phyloP scores from a whole-genome alignment of 2,329 filamentous ascomycete genomes.

The Apiospora pterosperma region DNA sequence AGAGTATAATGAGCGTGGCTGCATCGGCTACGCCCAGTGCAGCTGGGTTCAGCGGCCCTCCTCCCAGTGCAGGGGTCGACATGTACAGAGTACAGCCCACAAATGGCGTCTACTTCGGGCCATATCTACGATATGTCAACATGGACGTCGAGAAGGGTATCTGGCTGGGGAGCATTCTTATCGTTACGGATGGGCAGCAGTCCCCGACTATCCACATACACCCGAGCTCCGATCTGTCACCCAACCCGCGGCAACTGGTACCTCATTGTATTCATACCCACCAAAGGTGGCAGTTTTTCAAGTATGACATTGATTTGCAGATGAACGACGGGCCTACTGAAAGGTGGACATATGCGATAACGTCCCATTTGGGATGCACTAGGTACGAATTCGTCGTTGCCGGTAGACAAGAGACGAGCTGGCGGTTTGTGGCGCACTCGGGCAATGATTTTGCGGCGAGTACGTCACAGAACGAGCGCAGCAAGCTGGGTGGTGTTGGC shows the following conservation, averaged over 20 bases:
- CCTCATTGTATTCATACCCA: constrained; percentile 82
- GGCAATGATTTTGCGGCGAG: constrained; percentile 93
- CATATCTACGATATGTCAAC: constrained; percentile 92
- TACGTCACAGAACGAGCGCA: constrained; percentile 81
- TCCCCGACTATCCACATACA: constrained; percentile 96
- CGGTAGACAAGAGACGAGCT: constrained; percentile 82
- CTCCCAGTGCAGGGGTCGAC: constrained; percentile 82
- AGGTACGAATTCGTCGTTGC: constrained; percentile 96
- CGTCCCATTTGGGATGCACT: constrained; percentile 95
- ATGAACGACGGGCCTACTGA: constrained; percentile 81
- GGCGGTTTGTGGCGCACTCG: constrained; percentile 94
- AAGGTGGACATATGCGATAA: constrained; percentile 98
- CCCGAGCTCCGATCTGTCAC: constrained; percentile 82
- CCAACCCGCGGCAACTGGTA: constrained; percentile 84
- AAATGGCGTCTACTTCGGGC: constrained; percentile 97
- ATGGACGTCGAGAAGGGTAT: constrained; percentile 91
- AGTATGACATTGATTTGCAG: constrained; percentile 84
- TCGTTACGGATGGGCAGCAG: constrained; percentile 86
- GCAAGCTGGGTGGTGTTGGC: constrained; percentile 81
- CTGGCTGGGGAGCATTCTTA: constrained; percentile 91
- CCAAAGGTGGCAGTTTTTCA: constrained; percentile 93
- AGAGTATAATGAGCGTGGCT: constrained; percentile 81
- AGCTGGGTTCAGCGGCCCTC: constrained; percentile 84
- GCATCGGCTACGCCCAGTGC: constrained; percentile 70
- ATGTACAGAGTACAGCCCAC: constrained; percentile 92